phyloP scores from a whole-genome alignment of 2,329 filamentous ascomycete species.

The Dactylellina leptospora region DNA sequence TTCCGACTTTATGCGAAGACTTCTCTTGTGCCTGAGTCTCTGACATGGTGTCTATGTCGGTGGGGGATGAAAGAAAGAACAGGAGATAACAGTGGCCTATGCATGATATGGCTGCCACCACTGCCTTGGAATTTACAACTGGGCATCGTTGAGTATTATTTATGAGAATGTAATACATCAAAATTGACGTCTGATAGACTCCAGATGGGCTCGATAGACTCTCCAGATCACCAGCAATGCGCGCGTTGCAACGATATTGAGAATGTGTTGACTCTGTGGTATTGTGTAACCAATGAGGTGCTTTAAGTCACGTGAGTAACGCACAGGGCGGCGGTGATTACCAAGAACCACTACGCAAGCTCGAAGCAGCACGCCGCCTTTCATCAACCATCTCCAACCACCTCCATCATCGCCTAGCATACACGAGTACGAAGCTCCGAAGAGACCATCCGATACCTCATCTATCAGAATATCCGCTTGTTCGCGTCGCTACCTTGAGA shows the following conservation, averaged over 20 bases:
- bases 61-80: too few species aligned
- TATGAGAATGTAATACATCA: too few species aligned
- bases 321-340: conserved; percentile 3
- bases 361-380: conserved; percentile 7
- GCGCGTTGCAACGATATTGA: background rate
- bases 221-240: background rate
- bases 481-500: conserved; percentile 9
- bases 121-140: too few species aligned
- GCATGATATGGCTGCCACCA: too few species aligned
- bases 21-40: too few species aligned
- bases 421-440: background rate
- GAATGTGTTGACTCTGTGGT: conserved; percentile 22
- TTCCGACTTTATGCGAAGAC: too few species aligned
- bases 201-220: background rate
- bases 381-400: conserved; percentile 12
- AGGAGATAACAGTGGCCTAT: too few species aligned
- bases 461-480: background rate
- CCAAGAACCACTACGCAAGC: conserved; percentile 48
- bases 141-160: too few species aligned
- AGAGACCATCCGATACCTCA: too few species aligned
- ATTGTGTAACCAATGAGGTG: background rate
- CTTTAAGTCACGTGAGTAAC: conserved; percentile 9
- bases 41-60: too few species aligned
- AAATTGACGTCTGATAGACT: background rate
- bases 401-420: conserved; percentile 3